These are phyloP conservation scores for Vairimorpha ceranae DNA, from an alignment of 371 early-diverging fungal species.

Conservation along the genomic window DNA sequence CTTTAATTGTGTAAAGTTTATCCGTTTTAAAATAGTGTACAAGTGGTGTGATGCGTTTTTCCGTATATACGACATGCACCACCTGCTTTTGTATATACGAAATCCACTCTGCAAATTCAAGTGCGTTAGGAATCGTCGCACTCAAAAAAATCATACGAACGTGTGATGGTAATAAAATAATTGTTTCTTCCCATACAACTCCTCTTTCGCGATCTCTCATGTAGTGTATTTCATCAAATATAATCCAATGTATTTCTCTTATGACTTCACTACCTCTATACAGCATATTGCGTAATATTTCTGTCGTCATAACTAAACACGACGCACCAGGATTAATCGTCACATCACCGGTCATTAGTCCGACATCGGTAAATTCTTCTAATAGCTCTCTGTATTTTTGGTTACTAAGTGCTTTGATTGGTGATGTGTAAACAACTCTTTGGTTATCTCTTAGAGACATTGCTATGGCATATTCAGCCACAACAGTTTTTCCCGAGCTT, in stretches of 20 bases:
- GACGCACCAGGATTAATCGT: conserved; percentile 91
- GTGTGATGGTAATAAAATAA: conserved; percentile 81
- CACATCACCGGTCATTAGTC: conserved; percentile 98
- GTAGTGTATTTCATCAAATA: conserved; percentile 99
- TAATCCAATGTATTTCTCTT: conserved; percentile 95
- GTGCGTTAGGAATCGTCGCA: conserved; percentile 98
- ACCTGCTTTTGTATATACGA: conserved; percentile 83
- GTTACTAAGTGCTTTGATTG: conserved; percentile 96
- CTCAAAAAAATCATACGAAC: conserved; percentile 85
- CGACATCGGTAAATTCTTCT: conserved; percentile 89
- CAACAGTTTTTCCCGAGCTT: conserved; percentile 96
- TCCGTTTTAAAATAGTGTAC: conserved; percentile 67
- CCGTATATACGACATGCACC: conserved; percentile 97
- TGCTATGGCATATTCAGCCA: conserved; percentile 98
- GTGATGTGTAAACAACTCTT: conserved; percentile 94
- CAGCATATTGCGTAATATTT: conserved; percentile 95
- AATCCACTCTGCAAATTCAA: conserved; percentile 99
- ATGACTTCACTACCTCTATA: conserved; percentile 93
- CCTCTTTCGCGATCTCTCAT: conserved; percentile 83
- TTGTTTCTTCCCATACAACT: conserved; percentile 99
- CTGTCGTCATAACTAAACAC: conserved; percentile 99
- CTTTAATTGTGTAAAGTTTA: conserved; percentile 44
- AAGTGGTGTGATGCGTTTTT: conserved; percentile 93
- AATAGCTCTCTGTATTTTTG: conserved; percentile 97
- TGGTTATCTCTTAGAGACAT: conserved; percentile 80